phyloP scores from a whole-genome alignment of 805 yeast species.

The Novakomyces olei region DNA sequence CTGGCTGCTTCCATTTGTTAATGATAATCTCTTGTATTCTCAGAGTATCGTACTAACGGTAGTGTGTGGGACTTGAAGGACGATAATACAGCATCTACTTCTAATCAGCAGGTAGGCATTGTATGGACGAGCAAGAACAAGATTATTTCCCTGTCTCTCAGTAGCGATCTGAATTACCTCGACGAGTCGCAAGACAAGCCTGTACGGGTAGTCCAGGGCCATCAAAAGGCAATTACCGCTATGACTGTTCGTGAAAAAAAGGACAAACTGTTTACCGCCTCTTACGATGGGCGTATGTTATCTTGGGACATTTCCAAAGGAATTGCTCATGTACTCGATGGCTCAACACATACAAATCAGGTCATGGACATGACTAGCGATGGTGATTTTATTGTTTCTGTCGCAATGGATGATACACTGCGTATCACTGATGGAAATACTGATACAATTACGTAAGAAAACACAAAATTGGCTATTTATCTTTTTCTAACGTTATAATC shows the following conservation, averaged over 20 bases:
- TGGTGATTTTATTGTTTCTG: constrained; percentile 23
- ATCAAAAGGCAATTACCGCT: constrained; percentile 62
- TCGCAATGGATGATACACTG: constrained; percentile 78
- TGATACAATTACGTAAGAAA: not conserved
- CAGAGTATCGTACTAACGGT: no score
- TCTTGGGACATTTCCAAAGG: constrained; percentile 30
- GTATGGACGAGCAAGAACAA: constrained; percentile 29
- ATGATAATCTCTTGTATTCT: no score
- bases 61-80: no score
- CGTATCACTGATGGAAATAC: constrained; percentile 12
- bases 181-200: constrained; percentile 16
- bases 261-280: constrained; percentile 29
- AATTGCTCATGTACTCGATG: constrained; percentile 18
- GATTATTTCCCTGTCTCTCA: constrained; percentile 42
- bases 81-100: constrained; percentile 14
- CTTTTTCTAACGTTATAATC: no score
- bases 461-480: no score
- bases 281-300: constrained; percentile 57
- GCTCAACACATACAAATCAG: constrained; percentile 39
- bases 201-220: constrained; percentile 36
- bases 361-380: constrained; percentile 31
- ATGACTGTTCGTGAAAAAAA: constrained; percentile 13
- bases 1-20: no score
- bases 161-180: constrained; percentile 44
- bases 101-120: constrained; percentile 62